Percentiles rank a stretch among this genome's conserved stretches.
Evolutionary conservation across 352 stramenopile species (phyloP).

Genomic region (Globisporangium takayamanum): DNA sequence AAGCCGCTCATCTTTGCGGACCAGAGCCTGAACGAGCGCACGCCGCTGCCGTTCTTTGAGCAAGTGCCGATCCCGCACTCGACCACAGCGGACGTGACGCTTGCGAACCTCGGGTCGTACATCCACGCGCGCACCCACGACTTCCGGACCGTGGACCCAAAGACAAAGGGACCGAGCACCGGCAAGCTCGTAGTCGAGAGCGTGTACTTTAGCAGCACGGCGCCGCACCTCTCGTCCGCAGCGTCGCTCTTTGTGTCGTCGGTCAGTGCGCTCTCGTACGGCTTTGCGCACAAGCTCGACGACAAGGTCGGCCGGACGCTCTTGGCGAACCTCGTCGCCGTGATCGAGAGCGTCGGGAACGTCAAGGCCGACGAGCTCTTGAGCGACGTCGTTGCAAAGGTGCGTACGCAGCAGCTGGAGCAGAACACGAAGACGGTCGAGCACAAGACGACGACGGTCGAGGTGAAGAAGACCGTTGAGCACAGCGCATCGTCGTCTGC

Average conservation of each 20-base stretch:
- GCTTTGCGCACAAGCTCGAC: slow-evolving; percentile 28
- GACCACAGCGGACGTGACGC: slow-evolving; percentile 8
- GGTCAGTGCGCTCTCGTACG: slow-evolving; percentile 20
- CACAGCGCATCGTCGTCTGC: too few relatives aligned
- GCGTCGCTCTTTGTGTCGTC: slow-evolving; percentile 22
- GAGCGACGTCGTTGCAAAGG: slow-evolving; percentile 15
- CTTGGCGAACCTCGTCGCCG: slow-evolving; percentile 11
- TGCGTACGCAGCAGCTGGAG: background rate
- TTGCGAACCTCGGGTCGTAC: slow-evolving; percentile 10
- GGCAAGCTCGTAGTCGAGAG: slow-evolving; percentile 14
- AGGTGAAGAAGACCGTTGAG: too few relatives aligned
- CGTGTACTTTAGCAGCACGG: slow-evolving; percentile 23
- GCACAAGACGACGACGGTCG: too few relatives aligned
- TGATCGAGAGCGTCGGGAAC: slow-evolving; percentile 10
- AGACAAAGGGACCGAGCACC: slow-evolving; percentile 10
- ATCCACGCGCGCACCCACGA: slow-evolving; percentile 5
- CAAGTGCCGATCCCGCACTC: slow-evolving; percentile 3
- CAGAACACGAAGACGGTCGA: too few relatives aligned
- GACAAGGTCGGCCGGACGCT: slow-evolving; percentile 13
- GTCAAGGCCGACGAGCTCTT: slow-evolving; percentile 3
- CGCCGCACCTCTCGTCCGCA: slow-evolving; percentile 16
- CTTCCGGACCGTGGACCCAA: slow-evolving; percentile 7
- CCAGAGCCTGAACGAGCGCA: slow-evolving; percentile 2
- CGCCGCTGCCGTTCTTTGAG: slow-evolving; percentile 4
- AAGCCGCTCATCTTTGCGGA: slow-evolving; percentile 14